These are phyloP conservation scores for Physocladia obscura DNA, from an alignment of 192 early-diverging fungal species.

Conservation along the genomic window DNA sequence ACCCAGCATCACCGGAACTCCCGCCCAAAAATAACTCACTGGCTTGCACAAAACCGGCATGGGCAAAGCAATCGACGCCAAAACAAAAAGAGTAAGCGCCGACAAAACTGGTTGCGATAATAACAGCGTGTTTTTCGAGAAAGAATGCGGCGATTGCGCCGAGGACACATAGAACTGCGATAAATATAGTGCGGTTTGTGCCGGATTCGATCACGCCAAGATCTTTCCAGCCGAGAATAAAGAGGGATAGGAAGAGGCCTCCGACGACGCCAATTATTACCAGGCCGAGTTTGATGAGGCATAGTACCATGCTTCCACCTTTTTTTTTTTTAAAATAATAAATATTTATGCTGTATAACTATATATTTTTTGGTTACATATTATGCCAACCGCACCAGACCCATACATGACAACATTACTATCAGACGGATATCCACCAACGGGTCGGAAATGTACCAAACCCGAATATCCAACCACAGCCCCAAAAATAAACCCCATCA, in stretches of 20 bases:
- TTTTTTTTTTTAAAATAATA: not conserved
- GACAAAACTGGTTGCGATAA: constrained; percentile 68
- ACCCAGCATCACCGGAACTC: constrained; percentile 1
- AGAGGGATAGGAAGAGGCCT: constrained; percentile 25
- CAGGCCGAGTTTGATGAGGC: constrained; percentile 14
- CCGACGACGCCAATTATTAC: constrained; percentile 22
- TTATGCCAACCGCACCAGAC: constrained; percentile 5
- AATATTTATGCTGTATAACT: too few species aligned
- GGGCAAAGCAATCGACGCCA: constrained; percentile 77
- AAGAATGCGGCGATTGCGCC: constrained; percentile 65
- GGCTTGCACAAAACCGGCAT: constrained; percentile 68
- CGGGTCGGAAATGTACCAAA: constrained; percentile 14
- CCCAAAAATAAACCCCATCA: constrained; percentile 7
- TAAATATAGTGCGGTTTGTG: constrained; percentile 45
- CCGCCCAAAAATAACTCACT: constrained; percentile 25
- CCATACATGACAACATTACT: constrained; percentile 15
- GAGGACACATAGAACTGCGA: constrained; percentile 57
- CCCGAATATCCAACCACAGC: not conserved
- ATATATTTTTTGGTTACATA: not conserved
- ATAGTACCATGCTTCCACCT: constrained; percentile 23
- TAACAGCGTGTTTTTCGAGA: constrained; percentile 60
- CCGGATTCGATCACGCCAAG: constrained; percentile 7
- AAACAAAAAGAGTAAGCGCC: constrained; percentile 75
- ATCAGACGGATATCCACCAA: constrained; percentile 12
- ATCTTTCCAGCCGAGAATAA: constrained; percentile 12